Evolutionary conservation across 192 early-diverging fungal species (phyloP).

Genomic region (Anaeromyces robustus): DNA sequence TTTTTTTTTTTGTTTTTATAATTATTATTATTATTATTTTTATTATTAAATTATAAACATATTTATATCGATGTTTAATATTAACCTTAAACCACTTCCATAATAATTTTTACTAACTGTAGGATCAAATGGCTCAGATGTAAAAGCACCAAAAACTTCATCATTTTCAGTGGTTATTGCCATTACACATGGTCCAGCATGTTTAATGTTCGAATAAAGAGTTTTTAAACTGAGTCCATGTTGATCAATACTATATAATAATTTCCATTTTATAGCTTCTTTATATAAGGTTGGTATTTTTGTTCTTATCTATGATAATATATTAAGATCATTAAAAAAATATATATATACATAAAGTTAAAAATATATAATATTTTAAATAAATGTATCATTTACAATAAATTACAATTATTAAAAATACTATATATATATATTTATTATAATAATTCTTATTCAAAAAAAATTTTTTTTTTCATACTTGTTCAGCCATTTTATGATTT

Average conservation of each 20-base stretch:
- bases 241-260: constrained; percentile 84
- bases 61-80: too few species aligned
- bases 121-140: constrained; percentile 47
- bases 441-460: too few species aligned
- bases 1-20: too few species aligned
- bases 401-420: too few species aligned
- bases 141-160: constrained; percentile 57
- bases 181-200: constrained; percentile 51
- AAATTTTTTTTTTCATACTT: neutral
- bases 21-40: too few species aligned
- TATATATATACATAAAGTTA: too few species aligned
- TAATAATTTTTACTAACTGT: constrained; percentile 31
- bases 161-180: constrained; percentile 48
- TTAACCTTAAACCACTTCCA: constrained; percentile 65
- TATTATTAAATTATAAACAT: too few species aligned
- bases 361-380: too few species aligned
- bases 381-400: too few species aligned
- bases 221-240: constrained; percentile 84
- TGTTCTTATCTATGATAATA: neutral
- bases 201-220: constrained; percentile 46
- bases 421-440: too few species aligned
- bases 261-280: constrained; percentile 56
- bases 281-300: constrained; percentile 56
- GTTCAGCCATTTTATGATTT: neutral
- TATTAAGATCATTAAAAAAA: too few species aligned